These are phyloP conservation scores for Ustilago bromivora DNA, from an alignment of 1,284 basidiomycete genomes.

Conservation along the genomic window DNA sequence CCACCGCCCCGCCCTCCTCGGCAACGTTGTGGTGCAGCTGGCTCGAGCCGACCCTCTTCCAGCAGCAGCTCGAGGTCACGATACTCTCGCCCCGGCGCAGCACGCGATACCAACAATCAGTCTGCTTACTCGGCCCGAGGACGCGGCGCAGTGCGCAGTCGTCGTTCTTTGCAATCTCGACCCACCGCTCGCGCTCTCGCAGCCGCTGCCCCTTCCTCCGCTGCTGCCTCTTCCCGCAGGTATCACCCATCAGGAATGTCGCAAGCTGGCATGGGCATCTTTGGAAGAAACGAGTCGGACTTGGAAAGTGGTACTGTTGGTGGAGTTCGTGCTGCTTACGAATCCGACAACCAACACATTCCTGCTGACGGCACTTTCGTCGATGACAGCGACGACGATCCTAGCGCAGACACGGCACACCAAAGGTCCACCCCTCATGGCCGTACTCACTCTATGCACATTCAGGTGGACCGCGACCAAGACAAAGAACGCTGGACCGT, in stretches of 20 bases:
- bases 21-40: constrained; percentile 16
- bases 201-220: neutral
- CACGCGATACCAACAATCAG: neutral
- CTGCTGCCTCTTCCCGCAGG: constrained; percentile 12
- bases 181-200: constrained; percentile 2
- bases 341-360: constrained; percentile 36
- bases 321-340: constrained; percentile 48
- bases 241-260: constrained; percentile 2
- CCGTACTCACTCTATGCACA: neutral
- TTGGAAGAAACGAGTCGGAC: constrained; percentile 56
- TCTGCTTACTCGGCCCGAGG: constrained; percentile 4
- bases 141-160: constrained; percentile 11
- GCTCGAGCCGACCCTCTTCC: constrained; percentile 15
- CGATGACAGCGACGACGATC: constrained; percentile 12
- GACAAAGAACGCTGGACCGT: constrained; percentile 31
- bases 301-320: constrained; percentile 55
- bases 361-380: constrained; percentile 1
- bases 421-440: neutral
- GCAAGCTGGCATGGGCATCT: constrained; percentile 44
- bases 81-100: constrained; percentile 8
- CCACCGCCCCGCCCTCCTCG: constrained; percentile 33
- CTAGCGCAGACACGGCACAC: neutral
- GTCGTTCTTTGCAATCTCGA: constrained; percentile 5
- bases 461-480: constrained; percentile 12
- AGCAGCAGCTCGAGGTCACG: constrained; percentile 16